phyloP scores from a whole-genome alignment of 2,329 filamentous ascomycete species.

The Colletotrichum sublineola region DNA sequence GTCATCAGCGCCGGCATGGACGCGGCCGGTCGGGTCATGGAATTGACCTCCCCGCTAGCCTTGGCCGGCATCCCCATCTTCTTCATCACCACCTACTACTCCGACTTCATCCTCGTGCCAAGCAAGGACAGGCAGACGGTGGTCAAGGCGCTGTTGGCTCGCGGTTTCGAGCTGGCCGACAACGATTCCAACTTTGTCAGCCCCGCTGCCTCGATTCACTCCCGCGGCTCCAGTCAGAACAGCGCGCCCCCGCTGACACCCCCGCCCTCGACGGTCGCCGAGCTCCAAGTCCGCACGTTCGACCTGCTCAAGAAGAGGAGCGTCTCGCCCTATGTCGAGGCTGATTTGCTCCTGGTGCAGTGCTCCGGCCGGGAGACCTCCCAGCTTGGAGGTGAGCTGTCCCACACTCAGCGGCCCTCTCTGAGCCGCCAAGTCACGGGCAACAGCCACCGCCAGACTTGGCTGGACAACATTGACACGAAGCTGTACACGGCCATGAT shows the following conservation, averaged over 20 bases:
- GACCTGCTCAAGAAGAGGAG: slow-evolving; percentile 81
- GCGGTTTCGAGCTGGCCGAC: slow-evolving; percentile 87
- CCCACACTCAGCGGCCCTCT: slow-evolving; percentile 50
- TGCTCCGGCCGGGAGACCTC: slow-evolving; percentile 77
- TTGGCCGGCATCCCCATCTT: slow-evolving; percentile 96
- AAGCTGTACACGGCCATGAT: slow-evolving; percentile 74
- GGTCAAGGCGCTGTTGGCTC: slow-evolving; percentile 79
- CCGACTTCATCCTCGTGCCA: slow-evolving; percentile 95
- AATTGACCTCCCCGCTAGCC: slow-evolving; percentile 90
- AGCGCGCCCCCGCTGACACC: slow-evolving; percentile 74
- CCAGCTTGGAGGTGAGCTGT: slow-evolving; percentile 54
- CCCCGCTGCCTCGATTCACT: slow-evolving; percentile 58
- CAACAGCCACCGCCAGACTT: slow-evolving; percentile 56
- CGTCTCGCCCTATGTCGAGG: slow-evolving; percentile 79
- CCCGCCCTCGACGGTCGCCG: slow-evolving; percentile 80
- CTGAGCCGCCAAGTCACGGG: slow-evolving; percentile 55
- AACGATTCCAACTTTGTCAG: slow-evolving; percentile 76
- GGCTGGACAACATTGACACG: slow-evolving; percentile 73
- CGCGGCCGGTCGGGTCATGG: slow-evolving; percentile 90
- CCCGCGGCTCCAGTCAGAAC: slow-evolving; percentile 52
- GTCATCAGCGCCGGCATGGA: slow-evolving; percentile 92
- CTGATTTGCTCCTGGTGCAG: slow-evolving; percentile 79
- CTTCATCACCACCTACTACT: slow-evolving; percentile 99
- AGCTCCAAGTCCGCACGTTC: slow-evolving; percentile 88
- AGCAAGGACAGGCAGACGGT: slow-evolving; percentile 80